Conservation (phyloP, 805 yeast species). For the Lipomyces anomalus region DNA sequence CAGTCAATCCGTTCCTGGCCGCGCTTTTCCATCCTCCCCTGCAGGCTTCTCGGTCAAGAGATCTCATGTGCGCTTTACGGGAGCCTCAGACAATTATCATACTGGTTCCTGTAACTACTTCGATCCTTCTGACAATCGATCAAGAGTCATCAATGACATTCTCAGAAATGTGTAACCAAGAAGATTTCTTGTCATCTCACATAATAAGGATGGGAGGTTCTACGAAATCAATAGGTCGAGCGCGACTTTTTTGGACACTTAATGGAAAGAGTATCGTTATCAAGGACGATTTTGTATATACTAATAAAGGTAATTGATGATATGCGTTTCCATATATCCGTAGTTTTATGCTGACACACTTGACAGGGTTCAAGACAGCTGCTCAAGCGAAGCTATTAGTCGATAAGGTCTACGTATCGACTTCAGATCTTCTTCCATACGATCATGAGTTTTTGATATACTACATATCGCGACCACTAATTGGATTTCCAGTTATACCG, state of each 20-base stretch:
- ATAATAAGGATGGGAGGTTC: slow-evolving; percentile 40
- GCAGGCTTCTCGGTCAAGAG: slow-evolving; percentile 16
- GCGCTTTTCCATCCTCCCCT: slow-evolving; percentile 20
- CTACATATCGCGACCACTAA: slow-evolving; percentile 23
- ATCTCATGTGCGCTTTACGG: slow-evolving; percentile 15
- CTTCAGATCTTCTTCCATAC: slow-evolving; percentile 17
- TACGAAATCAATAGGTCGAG: slow-evolving; percentile 28
- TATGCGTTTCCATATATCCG: slow-evolving; percentile 38
- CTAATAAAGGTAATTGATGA: slow-evolving; percentile 52
- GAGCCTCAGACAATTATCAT: slow-evolving; percentile 49
- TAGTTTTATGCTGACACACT: not conserved
- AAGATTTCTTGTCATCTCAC: slow-evolving; percentile 59
- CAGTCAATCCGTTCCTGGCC: slow-evolving; percentile 24
- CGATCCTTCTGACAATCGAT: slow-evolving; percentile 39
- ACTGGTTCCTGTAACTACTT: slow-evolving; percentile 53
- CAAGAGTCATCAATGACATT: slow-evolving; percentile 36
- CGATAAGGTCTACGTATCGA: slow-evolving; percentile 51
- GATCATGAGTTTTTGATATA: slow-evolving; percentile 13
- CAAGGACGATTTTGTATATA: slow-evolving; percentile 48
- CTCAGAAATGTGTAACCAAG: slow-evolving; percentile 49
- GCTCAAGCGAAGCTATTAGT: slow-evolving; percentile 52
- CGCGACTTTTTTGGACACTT: slow-evolving; percentile 47
- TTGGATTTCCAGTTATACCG: slow-evolving; percentile 21
- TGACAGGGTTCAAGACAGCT: slow-evolving; percentile 15
- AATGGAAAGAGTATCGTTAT: slow-evolving; percentile 52